phyloP scores from a whole-genome alignment of 2,329 filamentous ascomycete genomes.

The Diaporthe sp. region DNA sequence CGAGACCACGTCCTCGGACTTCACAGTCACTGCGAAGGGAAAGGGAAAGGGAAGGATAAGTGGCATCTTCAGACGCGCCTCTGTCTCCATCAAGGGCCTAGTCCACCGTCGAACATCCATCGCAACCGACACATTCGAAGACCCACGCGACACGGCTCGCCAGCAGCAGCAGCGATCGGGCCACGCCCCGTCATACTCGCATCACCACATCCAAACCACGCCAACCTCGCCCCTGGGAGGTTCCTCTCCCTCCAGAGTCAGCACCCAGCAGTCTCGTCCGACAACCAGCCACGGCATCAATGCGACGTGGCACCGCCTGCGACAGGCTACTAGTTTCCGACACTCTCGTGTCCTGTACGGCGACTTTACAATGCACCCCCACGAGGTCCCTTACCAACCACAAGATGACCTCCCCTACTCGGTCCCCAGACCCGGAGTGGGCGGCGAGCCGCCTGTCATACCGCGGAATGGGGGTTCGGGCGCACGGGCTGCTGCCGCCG shows the following conservation, averaged over 20 bases:
- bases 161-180: conserved; percentile 39
- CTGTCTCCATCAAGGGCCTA: conserved; percentile 67
- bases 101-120: conserved; percentile 64
- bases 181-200: conserved; percentile 38
- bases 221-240: conserved; percentile 40
- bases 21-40: conserved; percentile 31
- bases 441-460: conserved; percentile 71
- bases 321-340: conserved; percentile 48
- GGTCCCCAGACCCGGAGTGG: conserved; percentile 63
- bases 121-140: conserved; percentile 43
- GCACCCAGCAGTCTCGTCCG: conserved; percentile 36
- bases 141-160: conserved; percentile 44
- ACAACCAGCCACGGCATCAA: conserved; percentile 61
- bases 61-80: conserved; percentile 69
- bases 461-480: conserved; percentile 72
- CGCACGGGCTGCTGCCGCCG: conserved; percentile 71
- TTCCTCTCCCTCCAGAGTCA: not conserved
- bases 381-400: conserved; percentile 41
- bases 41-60: conserved; percentile 56
- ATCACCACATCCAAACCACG: conserved; percentile 40
- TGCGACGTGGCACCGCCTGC: conserved; percentile 40
- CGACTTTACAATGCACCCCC: conserved; percentile 49
- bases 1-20: conserved; percentile 10
- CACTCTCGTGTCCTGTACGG: conserved; percentile 62
- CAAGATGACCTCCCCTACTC: conserved; percentile 39